phyloP scores from a whole-genome alignment of 169 alveolate genomes.

The Eimeria nieschulzi region DNA sequence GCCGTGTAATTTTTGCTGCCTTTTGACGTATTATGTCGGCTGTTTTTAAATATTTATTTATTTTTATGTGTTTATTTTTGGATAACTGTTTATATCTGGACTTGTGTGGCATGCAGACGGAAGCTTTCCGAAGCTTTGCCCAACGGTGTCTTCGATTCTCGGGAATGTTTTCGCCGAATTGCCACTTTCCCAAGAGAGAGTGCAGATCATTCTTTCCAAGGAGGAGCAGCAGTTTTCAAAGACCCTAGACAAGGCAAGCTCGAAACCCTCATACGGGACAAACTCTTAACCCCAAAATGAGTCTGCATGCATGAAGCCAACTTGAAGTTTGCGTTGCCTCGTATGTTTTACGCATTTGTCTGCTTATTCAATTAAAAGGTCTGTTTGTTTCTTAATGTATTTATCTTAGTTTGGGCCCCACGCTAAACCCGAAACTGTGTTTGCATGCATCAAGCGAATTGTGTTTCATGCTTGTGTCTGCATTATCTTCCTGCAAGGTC shows the following conservation, averaged over 20 bases:
- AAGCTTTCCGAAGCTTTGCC: conserved; percentile 89
- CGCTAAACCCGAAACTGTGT: background rate
- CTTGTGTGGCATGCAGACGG: conserved; percentile 78
- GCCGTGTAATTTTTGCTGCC: background rate
- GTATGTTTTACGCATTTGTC: background rate
- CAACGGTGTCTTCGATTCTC: conserved; percentile 84
- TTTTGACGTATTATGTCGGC: background rate
- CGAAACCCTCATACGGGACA: background rate
- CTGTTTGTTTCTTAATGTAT: no score
- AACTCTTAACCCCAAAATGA: background rate
- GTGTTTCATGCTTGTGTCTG: background rate
- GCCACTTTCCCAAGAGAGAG: conserved; percentile 83
- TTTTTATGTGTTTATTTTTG: no score
- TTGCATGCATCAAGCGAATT: background rate
- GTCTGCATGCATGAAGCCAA: background rate
- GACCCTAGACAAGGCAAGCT: conserved; percentile 86
- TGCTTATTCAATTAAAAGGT: no score
- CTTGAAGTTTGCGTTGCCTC: background rate
- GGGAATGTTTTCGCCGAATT: conserved; percentile 90
- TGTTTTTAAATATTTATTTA: background rate
- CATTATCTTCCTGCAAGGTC: no score
- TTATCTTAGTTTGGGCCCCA: background rate
- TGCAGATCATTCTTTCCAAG: conserved; percentile 83
- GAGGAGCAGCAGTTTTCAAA: conserved; percentile 90
- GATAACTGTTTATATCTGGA: background rate